Evolutionary conservation across 2,329 filamentous ascomycete species (phyloP).

Genomic region (Neonectria faginata): DNA sequence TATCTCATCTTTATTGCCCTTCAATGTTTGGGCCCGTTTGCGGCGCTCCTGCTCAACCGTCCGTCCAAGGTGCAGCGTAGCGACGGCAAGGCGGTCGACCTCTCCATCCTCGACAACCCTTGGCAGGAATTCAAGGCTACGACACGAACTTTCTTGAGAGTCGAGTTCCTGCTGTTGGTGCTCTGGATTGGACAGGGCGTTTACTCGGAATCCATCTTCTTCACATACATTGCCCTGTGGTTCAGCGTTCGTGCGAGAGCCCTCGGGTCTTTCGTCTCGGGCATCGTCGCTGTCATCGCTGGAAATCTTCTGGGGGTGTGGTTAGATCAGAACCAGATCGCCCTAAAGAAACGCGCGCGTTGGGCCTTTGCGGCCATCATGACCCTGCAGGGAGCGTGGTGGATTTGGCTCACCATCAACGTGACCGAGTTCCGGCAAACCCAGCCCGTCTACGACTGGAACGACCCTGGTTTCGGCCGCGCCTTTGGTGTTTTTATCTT

Average conservation of each 20-base stretch:
- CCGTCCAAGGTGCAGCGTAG: conserved; percentile 70
- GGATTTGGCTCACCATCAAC: conserved; percentile 74
- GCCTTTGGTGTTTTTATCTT: conserved; percentile 75
- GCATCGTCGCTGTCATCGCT: conserved; percentile 70
- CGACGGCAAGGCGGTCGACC: conserved; percentile 69
- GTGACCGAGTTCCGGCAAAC: conserved; percentile 68
- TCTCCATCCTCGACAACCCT: conserved; percentile 65
- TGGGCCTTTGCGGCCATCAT: conserved; percentile 63
- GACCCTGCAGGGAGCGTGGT: conserved; percentile 72
- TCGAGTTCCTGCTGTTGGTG: conserved; percentile 70
- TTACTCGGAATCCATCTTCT: conserved; percentile 72
- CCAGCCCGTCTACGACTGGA: conserved; percentile 73
- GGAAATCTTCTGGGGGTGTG: conserved; percentile 73
- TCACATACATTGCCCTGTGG: conserved; percentile 60
- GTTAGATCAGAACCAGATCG: conserved; percentile 65
- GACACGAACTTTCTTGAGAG: conserved; percentile 66
- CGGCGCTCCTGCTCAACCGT: conserved; percentile 67
- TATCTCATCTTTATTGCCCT: conserved; percentile 76
- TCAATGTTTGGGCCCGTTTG: conserved; percentile 70
- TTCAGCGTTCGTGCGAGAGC: conserved; percentile 73
- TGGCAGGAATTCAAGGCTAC: conserved; percentile 69
- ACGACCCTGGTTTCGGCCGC: conserved; percentile 68
- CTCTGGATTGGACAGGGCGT: conserved; percentile 75
- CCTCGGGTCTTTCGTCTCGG: conserved; percentile 73
- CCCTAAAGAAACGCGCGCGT: conserved; percentile 64